Percentiles rank a stretch among this genome's conserved stretches.
Conservation (phyloP, 305 asterid genomes). For the Fraxinus sp. region DNA sequence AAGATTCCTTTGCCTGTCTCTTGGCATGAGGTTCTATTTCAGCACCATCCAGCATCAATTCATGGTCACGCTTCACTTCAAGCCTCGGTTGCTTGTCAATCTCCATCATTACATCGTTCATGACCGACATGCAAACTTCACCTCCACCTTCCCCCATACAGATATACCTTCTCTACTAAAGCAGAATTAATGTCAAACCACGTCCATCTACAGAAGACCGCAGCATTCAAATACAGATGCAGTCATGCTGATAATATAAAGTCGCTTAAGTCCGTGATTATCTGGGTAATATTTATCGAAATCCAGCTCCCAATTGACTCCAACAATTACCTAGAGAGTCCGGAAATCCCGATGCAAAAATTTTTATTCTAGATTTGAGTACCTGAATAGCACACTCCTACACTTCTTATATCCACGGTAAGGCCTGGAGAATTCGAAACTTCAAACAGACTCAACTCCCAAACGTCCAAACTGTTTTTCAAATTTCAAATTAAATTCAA, state of each 20-base stretch:
- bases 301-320: slow-evolving; percentile 10
- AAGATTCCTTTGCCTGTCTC: slow-evolving; percentile 12
- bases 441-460: slow-evolving; percentile 4
- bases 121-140: slow-evolving; percentile 27
- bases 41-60: slow-evolving; percentile 17
- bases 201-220: slow-evolving; percentile 13
- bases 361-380: not conserved
- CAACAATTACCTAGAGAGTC: not conserved
- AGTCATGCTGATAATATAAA: not conserved
- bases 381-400: slow-evolving; percentile 14
- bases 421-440: not conserved
- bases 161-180: not conserved
- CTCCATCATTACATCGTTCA: slow-evolving; percentile 32
- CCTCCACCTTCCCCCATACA: slow-evolving; percentile 36
- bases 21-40: slow-evolving; percentile 27
- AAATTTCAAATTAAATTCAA: slow-evolving; percentile 22
- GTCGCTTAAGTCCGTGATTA: not conserved
- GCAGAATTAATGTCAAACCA: not conserved
- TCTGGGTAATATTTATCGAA: slow-evolving; percentile 9
- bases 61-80: not conserved
- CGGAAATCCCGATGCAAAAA: not conserved
- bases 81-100: not conserved
- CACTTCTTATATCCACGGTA: not conserved
- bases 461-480: slow-evolving; percentile 13
- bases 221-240: slow-evolving; percentile 19